Base-by-base conservation (phyloP, 2,329 filamentous ascomycete genomes). In the Xylariomycetidae sp. region DNA sequence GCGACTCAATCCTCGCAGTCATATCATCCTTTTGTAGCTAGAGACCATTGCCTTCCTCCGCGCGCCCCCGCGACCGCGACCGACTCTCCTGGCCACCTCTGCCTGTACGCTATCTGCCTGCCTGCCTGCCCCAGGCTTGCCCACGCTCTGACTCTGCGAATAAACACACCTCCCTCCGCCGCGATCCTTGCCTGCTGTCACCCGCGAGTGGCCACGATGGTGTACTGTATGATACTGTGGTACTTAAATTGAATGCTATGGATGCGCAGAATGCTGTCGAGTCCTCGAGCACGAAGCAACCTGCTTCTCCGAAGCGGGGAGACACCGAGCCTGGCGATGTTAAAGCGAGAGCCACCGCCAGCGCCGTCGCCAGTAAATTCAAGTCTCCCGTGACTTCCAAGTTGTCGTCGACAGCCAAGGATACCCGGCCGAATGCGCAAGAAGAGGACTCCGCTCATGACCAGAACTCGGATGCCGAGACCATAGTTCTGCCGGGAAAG, bases 401-500 rank as follows among this genome's bases (percentile, higher is more conserved):
- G 31, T 37, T 43, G 22, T 44, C 56, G 10, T 44, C 46, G 9
- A 32, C 46, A 7, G 38, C 38, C 34, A 61, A 54, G 38, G 61
- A 63, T 19, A 32, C 47, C 25, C 54, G 46, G 30, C 25, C 47
- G 23, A 52, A 50, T 32, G 50, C 59, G 14, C 52, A 58, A 32
- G 65, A 72, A 35, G 64, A 68, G 27, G 61, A 66, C 40, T 57
- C 49, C 34, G 56, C 54, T 15, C 62, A 63, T 37, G 78, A 79
- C 38, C 76, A 70, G 50, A 77, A 81, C 48, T 85, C 80, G 2
- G 80, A 85, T 51, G 79, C 80, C 30, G 80, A 85, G 60, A 85
- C 80, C 10, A 81, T 84, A 41, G 79, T 85, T 22, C 57, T 83
- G 20, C 70, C 76, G 9, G 76, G 75, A 18, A 82, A 80, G 51